phyloP scores from a whole-genome alignment of 768 basidiomycete genomes.

The Lentinula detonsa region DNA sequence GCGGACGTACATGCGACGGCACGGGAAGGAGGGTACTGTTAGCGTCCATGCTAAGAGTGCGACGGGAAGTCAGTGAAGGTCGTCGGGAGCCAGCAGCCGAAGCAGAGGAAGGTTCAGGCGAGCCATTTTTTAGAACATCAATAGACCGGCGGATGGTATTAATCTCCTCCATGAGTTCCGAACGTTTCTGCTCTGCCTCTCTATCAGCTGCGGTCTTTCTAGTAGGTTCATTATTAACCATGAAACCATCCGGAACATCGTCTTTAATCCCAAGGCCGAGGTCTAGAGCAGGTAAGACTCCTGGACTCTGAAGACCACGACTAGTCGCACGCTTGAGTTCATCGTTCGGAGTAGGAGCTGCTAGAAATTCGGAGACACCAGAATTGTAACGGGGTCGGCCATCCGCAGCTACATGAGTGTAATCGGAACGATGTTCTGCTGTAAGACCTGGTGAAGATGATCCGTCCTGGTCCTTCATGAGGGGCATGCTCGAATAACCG shows the following conservation, averaged over 20 bases:
- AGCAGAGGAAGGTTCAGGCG: constrained; percentile 52
- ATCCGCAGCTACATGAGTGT: constrained; percentile 40
- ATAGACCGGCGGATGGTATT: constrained; percentile 76
- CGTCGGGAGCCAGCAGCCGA: constrained; percentile 51
- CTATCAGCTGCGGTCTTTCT: constrained; percentile 33
- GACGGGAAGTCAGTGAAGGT: constrained; percentile 60
- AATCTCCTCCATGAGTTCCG: constrained; percentile 71
- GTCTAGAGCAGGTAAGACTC: constrained; percentile 64
- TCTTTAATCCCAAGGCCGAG: constrained; percentile 70
- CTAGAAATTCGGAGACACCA: constrained; percentile 69
- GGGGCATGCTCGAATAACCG: constrained; percentile 52
- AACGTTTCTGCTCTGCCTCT: constrained; percentile 53
- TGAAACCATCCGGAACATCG: constrained; percentile 68
- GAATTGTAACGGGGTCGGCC: constrained; percentile 57
- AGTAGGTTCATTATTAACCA: constrained; percentile 38
- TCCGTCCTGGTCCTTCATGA: constrained; percentile 60
- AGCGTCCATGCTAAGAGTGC: constrained; percentile 66
- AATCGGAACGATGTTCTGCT: constrained; percentile 40
- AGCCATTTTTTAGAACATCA: constrained; percentile 67
- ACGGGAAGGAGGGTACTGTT: constrained; percentile 40
- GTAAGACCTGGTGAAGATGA: constrained; percentile 38
- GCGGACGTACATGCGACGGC: constrained; percentile 60
- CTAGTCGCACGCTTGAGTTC: constrained; percentile 45
- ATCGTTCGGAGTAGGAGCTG: constrained; percentile 55
- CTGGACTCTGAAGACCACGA: constrained; percentile 43